Evolutionary conservation across 805 yeast genomes (phyloP).

Genomic region (Candida fluviatilis): DNA sequence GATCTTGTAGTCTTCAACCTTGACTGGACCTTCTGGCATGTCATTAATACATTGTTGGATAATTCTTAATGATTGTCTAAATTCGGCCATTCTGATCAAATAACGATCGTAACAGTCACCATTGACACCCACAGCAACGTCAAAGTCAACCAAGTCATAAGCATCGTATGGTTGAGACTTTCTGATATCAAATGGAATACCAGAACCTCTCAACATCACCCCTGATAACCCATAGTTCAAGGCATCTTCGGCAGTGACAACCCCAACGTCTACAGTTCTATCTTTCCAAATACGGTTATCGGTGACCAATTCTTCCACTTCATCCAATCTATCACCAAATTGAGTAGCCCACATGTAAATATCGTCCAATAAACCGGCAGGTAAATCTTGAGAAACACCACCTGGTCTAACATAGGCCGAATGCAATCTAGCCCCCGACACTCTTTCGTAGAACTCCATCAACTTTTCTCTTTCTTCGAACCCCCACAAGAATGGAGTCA

Average conservation of each 20-base stretch:
- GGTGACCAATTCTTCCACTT: conserved; percentile 82
- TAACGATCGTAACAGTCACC: conserved; percentile 94
- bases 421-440: conserved; percentile 86
- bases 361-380: conserved; percentile 82
- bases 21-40: conserved; percentile 89
- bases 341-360: conserved; percentile 96
- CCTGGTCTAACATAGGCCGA: conserved; percentile 89
- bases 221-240: conserved; percentile 77
- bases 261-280: conserved; percentile 78
- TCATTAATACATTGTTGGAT: conserved; percentile 86
- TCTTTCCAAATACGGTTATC: conserved; percentile 92
- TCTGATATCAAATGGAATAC: conserved; percentile 82
- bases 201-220: conserved; percentile 88
- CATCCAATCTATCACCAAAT: conserved; percentile 89
- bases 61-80: conserved; percentile 85
- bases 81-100: conserved; percentile 84
- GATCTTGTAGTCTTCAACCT: conserved; percentile 85
- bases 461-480: conserved; percentile 90
- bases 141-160: conserved; percentile 80
- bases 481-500: conserved; percentile 92
- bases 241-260: conserved; percentile 82
- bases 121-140: conserved; percentile 78
- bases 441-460: conserved; percentile 90
- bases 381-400: conserved; percentile 85
- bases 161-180: conserved; percentile 89